phyloP scores from a whole-genome alignment of 768 basidiomycete genomes.

The Boletus speciosus region DNA sequence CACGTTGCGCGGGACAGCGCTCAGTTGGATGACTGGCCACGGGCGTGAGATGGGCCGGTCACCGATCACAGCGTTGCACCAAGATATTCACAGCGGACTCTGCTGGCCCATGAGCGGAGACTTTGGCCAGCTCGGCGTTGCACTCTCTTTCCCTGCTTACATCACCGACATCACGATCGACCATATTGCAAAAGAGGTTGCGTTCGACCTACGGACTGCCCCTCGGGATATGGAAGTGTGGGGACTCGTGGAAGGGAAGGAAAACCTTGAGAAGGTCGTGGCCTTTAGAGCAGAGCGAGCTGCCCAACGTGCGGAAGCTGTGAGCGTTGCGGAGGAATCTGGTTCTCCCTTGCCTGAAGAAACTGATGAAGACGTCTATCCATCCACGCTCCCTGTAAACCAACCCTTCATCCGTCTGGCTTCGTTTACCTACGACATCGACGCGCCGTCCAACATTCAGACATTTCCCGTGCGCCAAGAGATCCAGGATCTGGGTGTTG shows the following conservation, averaged over 20 bases:
- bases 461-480: slow-evolving; percentile 73
- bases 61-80: slow-evolving; percentile 84
- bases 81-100: slow-evolving; percentile 75
- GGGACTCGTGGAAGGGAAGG: slow-evolving; percentile 79
- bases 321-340: slow-evolving; percentile 32
- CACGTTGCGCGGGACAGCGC: slow-evolving; percentile 44
- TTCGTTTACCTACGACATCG: slow-evolving; percentile 60
- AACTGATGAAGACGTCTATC: slow-evolving; percentile 40
- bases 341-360: slow-evolving; percentile 17
- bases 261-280: slow-evolving; percentile 60
- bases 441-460: slow-evolving; percentile 60
- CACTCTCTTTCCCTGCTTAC: slow-evolving; percentile 57
- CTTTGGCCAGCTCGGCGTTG: slow-evolving; percentile 79
- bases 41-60: slow-evolving; percentile 69
- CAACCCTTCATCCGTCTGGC: slow-evolving; percentile 63
- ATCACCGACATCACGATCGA: slow-evolving; percentile 77
- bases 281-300: slow-evolving; percentile 51
- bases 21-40: slow-evolving; percentile 58
- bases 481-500: slow-evolving; percentile 66
- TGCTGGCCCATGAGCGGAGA: slow-evolving; percentile 92
- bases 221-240: slow-evolving; percentile 89
- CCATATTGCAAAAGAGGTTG: slow-evolving; percentile 80
- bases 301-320: slow-evolving; percentile 32
- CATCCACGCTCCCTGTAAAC: slow-evolving; percentile 43
- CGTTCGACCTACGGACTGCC: slow-evolving; percentile 75